A percentile compares a stretch with the other conserved stretches of the same genome.
phyloP scores from a whole-genome alignment of 2,329 filamentous ascomycete species.

The Septoria linicola region DNA sequence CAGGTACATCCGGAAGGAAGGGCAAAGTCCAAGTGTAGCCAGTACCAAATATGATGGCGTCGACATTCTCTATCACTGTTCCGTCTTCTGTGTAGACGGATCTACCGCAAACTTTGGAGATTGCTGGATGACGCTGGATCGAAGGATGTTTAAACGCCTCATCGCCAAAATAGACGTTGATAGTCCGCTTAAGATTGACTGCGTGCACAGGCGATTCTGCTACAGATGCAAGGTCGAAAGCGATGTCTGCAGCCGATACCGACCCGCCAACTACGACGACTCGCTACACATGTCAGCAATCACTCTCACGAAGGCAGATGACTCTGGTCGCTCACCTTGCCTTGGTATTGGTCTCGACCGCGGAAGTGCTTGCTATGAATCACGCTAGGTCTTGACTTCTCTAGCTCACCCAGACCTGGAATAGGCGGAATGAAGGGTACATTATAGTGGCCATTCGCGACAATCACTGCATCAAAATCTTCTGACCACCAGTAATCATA shows the following conservation, averaged over 20 bases:
- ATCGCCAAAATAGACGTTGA: slow-evolving; percentile 57
- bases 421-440: slow-evolving; percentile 58
- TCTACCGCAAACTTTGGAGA: slow-evolving; percentile 41
- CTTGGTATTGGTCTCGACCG: slow-evolving; percentile 46
- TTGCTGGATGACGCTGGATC: slow-evolving; percentile 51
- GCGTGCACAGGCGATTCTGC: slow-evolving; percentile 53
- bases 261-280: slow-evolving; percentile 64
- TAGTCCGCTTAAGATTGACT: slow-evolving; percentile 55
- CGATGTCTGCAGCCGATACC: slow-evolving; percentile 64
- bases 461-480: slow-evolving; percentile 60
- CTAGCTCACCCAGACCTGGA: slow-evolving; percentile 51
- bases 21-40: slow-evolving; percentile 65
- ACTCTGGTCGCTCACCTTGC: slow-evolving; percentile 37
- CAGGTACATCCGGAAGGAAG: slow-evolving; percentile 55
- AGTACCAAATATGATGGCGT: slow-evolving; percentile 65
- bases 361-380: slow-evolving; percentile 58
- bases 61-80: slow-evolving; percentile 53
- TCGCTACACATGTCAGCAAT: slow-evolving; percentile 34
- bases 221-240: slow-evolving; percentile 52
- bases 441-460: slow-evolving; percentile 61
- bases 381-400: slow-evolving; percentile 52
- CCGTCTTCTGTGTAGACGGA: slow-evolving; percentile 60
- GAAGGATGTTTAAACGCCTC: slow-evolving; percentile 59
- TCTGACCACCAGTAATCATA: slow-evolving; percentile 63
- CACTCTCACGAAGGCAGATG: neutral